These are phyloP conservation scores for Trypanosoma mega DNA, from an alignment of 208 protist genomes.

Conservation along the genomic window DNA sequence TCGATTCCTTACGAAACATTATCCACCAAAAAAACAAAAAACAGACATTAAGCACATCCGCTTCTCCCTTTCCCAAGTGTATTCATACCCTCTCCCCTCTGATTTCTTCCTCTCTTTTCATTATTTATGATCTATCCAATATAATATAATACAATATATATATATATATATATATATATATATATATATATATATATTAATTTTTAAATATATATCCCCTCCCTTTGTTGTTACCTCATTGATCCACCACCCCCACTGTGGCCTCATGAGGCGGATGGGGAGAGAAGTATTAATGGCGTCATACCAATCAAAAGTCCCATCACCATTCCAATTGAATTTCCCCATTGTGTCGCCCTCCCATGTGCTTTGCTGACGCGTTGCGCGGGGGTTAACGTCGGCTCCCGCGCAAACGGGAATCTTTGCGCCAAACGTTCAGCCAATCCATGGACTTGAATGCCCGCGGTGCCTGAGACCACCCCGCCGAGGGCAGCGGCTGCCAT, in stretches of 20 bases:
- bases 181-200: not conserved
- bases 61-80: not conserved
- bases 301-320: conserved; percentile 75
- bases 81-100: not conserved
- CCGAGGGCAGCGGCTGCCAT: conserved; percentile 83
- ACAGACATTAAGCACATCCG: no score
- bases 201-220: conserved; percentile 36
- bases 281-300: conserved; percentile 68
- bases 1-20: no score
- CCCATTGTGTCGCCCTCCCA: conserved; percentile 41
- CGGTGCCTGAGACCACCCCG: conserved; percentile 76
- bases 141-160: conserved; percentile 15
- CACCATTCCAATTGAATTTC: conserved; percentile 81
- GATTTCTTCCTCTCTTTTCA: not conserved
- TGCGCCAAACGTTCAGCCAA: conserved; percentile 75
- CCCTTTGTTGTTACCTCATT: conserved; percentile 31
- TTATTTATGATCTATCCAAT: conserved; percentile 9
- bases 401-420: conserved; percentile 11
- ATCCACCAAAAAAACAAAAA: conserved; percentile 1
- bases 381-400: conserved; percentile 54
- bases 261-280: conserved; percentile 6
- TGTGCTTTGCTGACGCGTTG: conserved; percentile 43
- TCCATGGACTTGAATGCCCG: conserved; percentile 87
- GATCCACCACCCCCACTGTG: conserved; percentile 30
- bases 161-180: not conserved